These are phyloP conservation scores for Nissolia schottii DNA, from an alignment of 306 rosid genomes.

Conservation along the genomic window DNA sequence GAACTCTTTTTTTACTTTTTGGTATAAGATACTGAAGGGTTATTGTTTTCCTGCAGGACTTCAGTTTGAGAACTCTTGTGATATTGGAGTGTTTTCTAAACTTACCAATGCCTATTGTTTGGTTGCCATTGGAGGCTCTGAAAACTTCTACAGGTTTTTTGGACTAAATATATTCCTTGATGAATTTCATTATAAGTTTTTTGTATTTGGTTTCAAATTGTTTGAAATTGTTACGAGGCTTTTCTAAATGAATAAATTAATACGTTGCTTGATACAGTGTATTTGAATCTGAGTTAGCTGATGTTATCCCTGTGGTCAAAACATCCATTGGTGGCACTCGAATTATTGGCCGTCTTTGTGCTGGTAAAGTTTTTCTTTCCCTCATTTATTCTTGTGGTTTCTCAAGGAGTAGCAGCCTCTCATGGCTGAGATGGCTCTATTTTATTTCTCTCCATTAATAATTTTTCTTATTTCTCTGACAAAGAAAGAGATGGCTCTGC, in stretches of 20 bases:
- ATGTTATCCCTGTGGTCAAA: constrained; percentile 78
- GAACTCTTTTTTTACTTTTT: background rate
- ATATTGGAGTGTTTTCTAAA: constrained; percentile 92
- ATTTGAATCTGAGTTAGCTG: constrained; percentile 77
- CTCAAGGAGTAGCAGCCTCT: background rate
- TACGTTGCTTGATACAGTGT: constrained; percentile 40
- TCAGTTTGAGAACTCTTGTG: constrained; percentile 89
- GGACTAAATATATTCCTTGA: background rate
- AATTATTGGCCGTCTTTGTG: constrained; percentile 90
- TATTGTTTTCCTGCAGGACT: constrained; percentile 48
- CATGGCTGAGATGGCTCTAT: background rate
- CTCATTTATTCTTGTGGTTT: background rate
- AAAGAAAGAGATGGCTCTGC: background rate
- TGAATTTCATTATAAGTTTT: background rate
- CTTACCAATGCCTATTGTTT: constrained; percentile 90
- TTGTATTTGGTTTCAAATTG: background rate
- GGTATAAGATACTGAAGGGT: background rate
- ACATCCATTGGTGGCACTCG: constrained; percentile 86
- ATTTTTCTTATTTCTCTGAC: background rate
- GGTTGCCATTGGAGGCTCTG: constrained; percentile 98
- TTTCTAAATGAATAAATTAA: background rate
- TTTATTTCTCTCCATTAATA: background rate
- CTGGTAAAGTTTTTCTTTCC: constrained; percentile 42
- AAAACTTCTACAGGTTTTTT: constrained; percentile 70
- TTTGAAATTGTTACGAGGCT: background rate